Evolutionary conservation across 2,329 filamentous ascomycete genomes (phyloP).

Genomic region (Mollisia scopiformis): DNA sequence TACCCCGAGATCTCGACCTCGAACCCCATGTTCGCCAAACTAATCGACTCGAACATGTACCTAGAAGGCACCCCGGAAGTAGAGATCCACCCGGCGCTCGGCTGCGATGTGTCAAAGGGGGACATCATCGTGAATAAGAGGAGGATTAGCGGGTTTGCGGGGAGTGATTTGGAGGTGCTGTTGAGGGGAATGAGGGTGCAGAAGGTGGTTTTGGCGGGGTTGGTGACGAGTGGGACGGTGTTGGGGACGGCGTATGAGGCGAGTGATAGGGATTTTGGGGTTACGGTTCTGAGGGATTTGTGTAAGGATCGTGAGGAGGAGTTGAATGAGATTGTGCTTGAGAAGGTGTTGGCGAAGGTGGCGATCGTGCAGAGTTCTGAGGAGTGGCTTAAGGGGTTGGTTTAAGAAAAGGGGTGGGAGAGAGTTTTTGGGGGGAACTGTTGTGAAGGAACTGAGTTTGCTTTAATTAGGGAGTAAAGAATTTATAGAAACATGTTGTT

Average conservation of each 20-base stretch:
- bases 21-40: slow-evolving; percentile 29
- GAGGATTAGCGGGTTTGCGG: not conserved
- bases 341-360: slow-evolving; percentile 39
- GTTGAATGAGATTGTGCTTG: slow-evolving; percentile 39
- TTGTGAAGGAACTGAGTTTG: not conserved
- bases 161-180: slow-evolving; percentile 39
- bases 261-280: slow-evolving; percentile 39
- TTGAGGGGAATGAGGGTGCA: slow-evolving; percentile 35
- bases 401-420: not conserved
- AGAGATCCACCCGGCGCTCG: not conserved
- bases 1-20: slow-evolving; percentile 36
- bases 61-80: not conserved
- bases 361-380: slow-evolving; percentile 31
- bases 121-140: not conserved
- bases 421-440: no score
- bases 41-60: slow-evolving; percentile 21
- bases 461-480: no score
- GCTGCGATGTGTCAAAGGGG: not conserved
- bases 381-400: slow-evolving; percentile 32
- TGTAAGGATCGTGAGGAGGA: slow-evolving; percentile 39
- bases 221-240: slow-evolving; percentile 41
- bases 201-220: slow-evolving; percentile 38
- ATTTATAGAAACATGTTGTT: no score
- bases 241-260: slow-evolving; percentile 41
- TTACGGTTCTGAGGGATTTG: slow-evolving; percentile 40